These are phyloP conservation scores for Cercophora sp. DNA, from an alignment of 495 filamentous ascomycete genomes.

Conservation along the genomic window DNA sequence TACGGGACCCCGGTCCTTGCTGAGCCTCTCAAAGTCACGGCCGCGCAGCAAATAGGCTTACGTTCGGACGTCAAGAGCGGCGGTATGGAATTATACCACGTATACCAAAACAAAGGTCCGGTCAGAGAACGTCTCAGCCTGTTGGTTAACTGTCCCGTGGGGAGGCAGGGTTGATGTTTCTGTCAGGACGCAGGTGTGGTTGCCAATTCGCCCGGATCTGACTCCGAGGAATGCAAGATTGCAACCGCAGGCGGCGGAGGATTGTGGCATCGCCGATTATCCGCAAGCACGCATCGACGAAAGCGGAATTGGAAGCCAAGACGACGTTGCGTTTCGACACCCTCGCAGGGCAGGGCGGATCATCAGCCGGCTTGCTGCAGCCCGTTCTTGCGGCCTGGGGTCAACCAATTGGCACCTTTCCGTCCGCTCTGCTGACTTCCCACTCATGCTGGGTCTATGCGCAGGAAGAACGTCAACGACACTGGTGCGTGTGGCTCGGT, in stretches of 20 bases:
- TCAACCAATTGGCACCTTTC: constrained; percentile 28
- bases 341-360: constrained; percentile 20
- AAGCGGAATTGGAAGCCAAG: too few species aligned
- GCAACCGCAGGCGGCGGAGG: neutral
- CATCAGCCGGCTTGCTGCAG: constrained; percentile 22
- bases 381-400: constrained; percentile 10
- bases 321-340: constrained; percentile 15
- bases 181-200: too few species aligned
- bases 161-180: neutral
- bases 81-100: neutral
- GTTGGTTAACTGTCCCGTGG: neutral
- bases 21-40: too few species aligned
- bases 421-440: constrained; percentile 30
- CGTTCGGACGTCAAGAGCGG: neutral
- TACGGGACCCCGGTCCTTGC: too few species aligned
- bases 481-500: too few species aligned
- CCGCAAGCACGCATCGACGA: too few species aligned
- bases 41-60: constrained; percentile 7
- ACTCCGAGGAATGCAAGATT: neutral
- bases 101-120: neutral
- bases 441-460: constrained; percentile 30
- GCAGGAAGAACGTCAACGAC: constrained; percentile 17
- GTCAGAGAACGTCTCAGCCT: constrained; percentile 4
- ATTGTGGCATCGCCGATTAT: neutral
- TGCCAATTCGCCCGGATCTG: constrained; percentile 1